Percentiles rank a stretch among this genome's conserved stretches.
phyloP scores from a whole-genome alignment of 164 flowering plant genomes.

The Chimonanthus praecox region DNA sequence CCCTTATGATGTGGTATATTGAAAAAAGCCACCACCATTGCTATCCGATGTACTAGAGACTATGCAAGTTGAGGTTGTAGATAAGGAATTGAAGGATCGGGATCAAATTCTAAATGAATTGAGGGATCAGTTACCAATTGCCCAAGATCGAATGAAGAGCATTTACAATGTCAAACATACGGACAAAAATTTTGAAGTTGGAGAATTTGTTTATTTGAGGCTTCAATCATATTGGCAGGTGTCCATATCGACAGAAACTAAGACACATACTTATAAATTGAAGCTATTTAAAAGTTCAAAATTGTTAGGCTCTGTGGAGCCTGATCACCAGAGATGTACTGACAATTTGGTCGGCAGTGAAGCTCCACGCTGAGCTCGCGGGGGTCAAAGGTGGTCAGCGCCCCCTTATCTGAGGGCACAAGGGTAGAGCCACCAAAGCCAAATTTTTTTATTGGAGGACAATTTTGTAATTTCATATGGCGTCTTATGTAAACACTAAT shows the following conservation, averaged over 20 bases:
- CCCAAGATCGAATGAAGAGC: not conserved
- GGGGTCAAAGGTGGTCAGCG: too few relatives aligned
- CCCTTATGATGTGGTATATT: not conserved
- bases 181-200: not conserved
- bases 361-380: too few relatives aligned
- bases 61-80: not conserved
- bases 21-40: not conserved
- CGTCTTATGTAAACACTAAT: too few relatives aligned
- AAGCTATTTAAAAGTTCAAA: too few relatives aligned
- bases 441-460: too few relatives aligned
- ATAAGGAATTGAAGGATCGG: not conserved
- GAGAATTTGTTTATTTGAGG: not conserved
- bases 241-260: not conserved
- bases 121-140: not conserved
- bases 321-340: too few relatives aligned
- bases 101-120: not conserved
- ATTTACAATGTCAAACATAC: not conserved
- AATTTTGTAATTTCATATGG: too few relatives aligned
- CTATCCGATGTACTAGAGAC: not conserved
- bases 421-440: too few relatives aligned
- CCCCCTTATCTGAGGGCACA: too few relatives aligned
- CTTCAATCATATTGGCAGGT: not conserved
- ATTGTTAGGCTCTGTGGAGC: too few relatives aligned
- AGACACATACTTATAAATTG: too few relatives aligned
- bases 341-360: too few relatives aligned